These are phyloP conservation scores for Ensete ventricosum DNA, from an alignment of 176 grass and related monocot species.

Conservation along the genomic window DNA sequence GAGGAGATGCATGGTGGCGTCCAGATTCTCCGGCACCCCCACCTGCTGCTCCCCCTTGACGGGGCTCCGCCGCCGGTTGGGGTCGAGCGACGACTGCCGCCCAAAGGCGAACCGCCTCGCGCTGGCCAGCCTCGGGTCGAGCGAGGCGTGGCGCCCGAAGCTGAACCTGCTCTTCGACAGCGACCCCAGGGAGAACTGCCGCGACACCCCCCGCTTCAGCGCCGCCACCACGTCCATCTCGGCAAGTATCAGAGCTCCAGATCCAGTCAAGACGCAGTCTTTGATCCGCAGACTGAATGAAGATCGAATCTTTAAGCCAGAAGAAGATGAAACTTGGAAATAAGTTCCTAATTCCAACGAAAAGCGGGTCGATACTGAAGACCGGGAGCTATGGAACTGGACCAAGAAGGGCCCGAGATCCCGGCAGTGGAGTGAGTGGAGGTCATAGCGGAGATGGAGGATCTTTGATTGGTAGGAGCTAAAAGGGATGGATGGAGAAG, in stretches of 20 bases:
- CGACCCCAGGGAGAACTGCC: constrained; percentile 67
- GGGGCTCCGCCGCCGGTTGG: constrained; percentile 34
- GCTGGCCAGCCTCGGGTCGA: constrained; percentile 12
- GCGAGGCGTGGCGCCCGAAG: constrained; percentile 16
- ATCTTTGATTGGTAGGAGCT: too few species aligned
- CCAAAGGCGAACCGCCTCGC: constrained; percentile 57
- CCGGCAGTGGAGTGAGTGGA: background rate
- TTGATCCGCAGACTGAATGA: background rate
- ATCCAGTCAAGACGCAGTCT: background rate
- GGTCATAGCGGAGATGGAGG: background rate
- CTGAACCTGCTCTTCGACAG: constrained; percentile 35
- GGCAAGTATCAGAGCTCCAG: background rate
- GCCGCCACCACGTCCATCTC: constrained; percentile 62
- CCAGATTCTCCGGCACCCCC: constrained; percentile 78
- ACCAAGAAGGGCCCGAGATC: background rate
- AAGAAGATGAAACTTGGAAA: background rate
- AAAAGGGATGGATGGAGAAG: background rate
- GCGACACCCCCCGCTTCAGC: constrained; percentile 62
- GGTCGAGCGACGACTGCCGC: constrained; percentile 88
- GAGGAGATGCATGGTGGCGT: constrained; percentile 83
- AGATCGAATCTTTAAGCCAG: background rate
- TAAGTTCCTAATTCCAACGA: background rate
- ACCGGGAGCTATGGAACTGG: background rate
- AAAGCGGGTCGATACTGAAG: background rate
- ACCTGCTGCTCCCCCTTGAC: constrained; percentile 17